Percentiles rank a stretch among this genome's conserved stretches.
Evolutionary conservation across 768 basidiomycete genomes (phyloP).

Genomic region (Crucibulum laeve): DNA sequence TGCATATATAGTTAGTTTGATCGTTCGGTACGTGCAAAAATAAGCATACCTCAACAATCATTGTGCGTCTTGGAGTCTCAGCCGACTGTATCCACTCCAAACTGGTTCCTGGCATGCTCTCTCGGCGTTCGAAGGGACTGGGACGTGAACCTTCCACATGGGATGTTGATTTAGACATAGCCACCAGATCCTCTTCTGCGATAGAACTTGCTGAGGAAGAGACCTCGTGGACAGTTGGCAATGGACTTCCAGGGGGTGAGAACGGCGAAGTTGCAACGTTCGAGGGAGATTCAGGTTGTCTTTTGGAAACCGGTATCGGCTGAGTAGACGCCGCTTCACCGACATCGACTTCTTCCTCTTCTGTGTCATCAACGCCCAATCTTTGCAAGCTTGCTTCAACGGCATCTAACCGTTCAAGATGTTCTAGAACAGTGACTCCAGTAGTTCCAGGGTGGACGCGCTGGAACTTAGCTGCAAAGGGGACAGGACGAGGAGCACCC

Average conservation of each 20-base stretch:
- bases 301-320: constrained; percentile 15
- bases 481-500: constrained; percentile 69
- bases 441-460: constrained; percentile 83
- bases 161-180: constrained; percentile 74
- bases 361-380: constrained; percentile 56
- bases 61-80: constrained; percentile 45
- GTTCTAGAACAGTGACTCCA: constrained; percentile 81
- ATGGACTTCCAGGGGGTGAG: constrained; percentile 57
- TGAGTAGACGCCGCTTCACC: constrained; percentile 39
- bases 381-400: constrained; percentile 77
- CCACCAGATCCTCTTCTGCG: constrained; percentile 66
- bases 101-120: constrained; percentile 25
- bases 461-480: constrained; percentile 81
- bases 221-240: constrained; percentile 55
- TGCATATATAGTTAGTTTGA: constrained; percentile 18
- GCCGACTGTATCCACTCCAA: constrained; percentile 46
- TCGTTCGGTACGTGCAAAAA: background rate
- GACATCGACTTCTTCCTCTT: constrained; percentile 64
- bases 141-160: constrained; percentile 51
- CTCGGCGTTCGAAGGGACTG: constrained; percentile 24
- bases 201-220: constrained; percentile 50
- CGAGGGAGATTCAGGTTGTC: constrained; percentile 21
- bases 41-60: constrained; percentile 64
- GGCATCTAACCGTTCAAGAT: constrained; percentile 79
- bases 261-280: constrained; percentile 37